Conservation (phyloP, 495 filamentous ascomycete species). For the Echria macrotheca region DNA sequence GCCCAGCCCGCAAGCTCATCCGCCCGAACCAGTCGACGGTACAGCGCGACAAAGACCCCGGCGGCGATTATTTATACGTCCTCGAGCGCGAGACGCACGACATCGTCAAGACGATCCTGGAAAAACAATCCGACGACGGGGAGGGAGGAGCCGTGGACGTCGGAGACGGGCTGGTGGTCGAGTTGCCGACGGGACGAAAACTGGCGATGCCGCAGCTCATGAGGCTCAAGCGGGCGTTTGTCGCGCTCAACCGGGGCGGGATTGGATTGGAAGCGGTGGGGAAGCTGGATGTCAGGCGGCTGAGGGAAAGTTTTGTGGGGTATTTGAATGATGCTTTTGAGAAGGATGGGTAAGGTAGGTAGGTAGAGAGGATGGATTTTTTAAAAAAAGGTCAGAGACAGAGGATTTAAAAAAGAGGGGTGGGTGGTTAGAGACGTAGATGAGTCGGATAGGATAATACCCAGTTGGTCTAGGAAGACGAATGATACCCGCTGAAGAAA, state of each 20-base stretch:
- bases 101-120: slow-evolving; percentile 67
- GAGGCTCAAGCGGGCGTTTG: slow-evolving; percentile 78
- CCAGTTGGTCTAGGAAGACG: too few relatives aligned
- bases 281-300: slow-evolving; percentile 45
- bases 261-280: slow-evolving; percentile 44
- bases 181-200: slow-evolving; percentile 55
- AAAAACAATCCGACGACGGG: slow-evolving; percentile 65
- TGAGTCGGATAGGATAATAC: too few relatives aligned
- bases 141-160: slow-evolving; percentile 49
- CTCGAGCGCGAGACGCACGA: slow-evolving; percentile 82
- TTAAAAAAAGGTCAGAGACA: too few relatives aligned
- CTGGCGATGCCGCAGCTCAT: slow-evolving; percentile 73
- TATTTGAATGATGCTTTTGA: slow-evolving; percentile 67
- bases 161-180: slow-evolving; percentile 38
- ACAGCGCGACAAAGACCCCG: slow-evolving; percentile 53
- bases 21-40: slow-evolving; percentile 79
- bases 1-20: slow-evolving; percentile 53
- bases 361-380: not conserved
- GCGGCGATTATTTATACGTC: slow-evolving; percentile 75
- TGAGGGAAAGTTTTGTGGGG: slow-evolving; percentile 64
- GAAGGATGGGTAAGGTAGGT: slow-evolving; percentile 30
- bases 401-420: too few relatives aligned
- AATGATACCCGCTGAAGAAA: too few relatives aligned
- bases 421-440: too few relatives aligned
- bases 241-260: slow-evolving; percentile 62